A percentile compares a stretch with the other conserved stretches of the same genome.
Conservation (phyloP, 352 stramenopile species). For the Peronospora destructor region DNA sequence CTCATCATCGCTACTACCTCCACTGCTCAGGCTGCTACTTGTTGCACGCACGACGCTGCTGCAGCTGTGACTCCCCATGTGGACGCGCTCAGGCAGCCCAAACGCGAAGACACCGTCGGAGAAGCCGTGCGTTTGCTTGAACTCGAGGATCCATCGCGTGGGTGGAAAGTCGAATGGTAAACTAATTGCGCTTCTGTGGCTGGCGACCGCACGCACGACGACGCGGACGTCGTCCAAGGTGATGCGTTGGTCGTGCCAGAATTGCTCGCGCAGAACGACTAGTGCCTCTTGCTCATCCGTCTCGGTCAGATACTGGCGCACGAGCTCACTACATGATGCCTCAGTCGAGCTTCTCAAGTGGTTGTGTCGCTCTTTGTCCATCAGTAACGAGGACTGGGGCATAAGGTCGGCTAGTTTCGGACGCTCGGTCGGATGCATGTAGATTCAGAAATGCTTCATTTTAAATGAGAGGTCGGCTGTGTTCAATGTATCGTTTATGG, state of each 20-base stretch:
- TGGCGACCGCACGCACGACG: constrained; percentile 44
- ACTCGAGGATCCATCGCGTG: constrained; percentile 39
- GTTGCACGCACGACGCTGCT: constrained; percentile 1
- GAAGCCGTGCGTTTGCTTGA: constrained; percentile 43
- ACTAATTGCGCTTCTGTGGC: constrained; percentile 21
- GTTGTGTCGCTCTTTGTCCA: no score
- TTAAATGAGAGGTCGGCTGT: no score
- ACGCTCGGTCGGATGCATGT: no score
- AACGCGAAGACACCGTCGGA: constrained; percentile 6
- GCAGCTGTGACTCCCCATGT: not conserved
- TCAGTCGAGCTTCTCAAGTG: no score
- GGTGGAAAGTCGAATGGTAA: constrained; percentile 46
- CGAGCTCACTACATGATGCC: no score
- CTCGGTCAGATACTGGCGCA: no score
- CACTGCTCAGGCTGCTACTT: not conserved
- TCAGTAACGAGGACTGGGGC: no score
- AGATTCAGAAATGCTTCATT: no score
- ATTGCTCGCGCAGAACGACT: constrained; percentile 41
- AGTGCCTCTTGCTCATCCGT: no score
- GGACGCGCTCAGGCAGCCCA: constrained; percentile 7
- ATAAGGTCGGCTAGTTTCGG: no score
- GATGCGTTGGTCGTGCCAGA: constrained; percentile 39
- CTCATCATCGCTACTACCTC: constrained; percentile 8
- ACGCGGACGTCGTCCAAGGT: constrained; percentile 55
- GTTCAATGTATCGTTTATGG: no score